Percentiles rank a stretch among this genome's conserved stretches.
phyloP scores from a whole-genome alignment of 768 basidiomycete genomes.

The Pleurotus djamor region DNA sequence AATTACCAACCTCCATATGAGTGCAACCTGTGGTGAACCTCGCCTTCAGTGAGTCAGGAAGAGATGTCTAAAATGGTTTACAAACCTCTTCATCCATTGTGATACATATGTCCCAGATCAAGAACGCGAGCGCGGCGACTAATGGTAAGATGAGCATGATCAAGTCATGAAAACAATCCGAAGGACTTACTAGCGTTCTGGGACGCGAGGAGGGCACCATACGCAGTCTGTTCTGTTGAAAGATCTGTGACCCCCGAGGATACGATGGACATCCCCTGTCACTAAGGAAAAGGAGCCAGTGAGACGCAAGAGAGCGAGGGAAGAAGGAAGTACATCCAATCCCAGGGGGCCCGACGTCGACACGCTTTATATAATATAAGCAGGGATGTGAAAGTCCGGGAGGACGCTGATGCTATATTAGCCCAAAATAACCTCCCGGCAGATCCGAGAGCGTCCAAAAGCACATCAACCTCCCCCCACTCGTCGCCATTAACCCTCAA shows the following conservation, averaged over 20 bases:
- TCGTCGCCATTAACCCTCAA: too few relatives aligned
- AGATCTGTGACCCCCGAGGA: neutral
- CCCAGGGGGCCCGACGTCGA: too few relatives aligned
- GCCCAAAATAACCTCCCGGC: neutral
- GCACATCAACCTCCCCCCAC: neutral
- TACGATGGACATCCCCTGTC: neutral
- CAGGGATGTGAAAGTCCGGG: neutral
- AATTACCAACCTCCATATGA: slow-evolving; percentile 9
- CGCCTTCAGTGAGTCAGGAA: neutral
- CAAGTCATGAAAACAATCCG: neutral
- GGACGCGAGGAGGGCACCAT: neutral
- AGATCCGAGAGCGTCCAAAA: neutral
- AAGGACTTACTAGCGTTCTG: neutral
- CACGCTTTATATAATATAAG: neutral
- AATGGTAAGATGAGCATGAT: neutral
- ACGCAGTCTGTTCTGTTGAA: neutral
- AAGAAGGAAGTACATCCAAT: neutral
- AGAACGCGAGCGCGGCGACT: slow-evolving; percentile 6
- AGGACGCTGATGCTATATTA: neutral
- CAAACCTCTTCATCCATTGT: slow-evolving; percentile 9
- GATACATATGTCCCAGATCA: slow-evolving; percentile 12
- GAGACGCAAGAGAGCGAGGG: neutral
- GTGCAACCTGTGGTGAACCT: neutral
- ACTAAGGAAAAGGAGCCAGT: too few relatives aligned
- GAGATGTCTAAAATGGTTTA: neutral